These are phyloP conservation scores for Phyllosticta ampelicida DNA, from an alignment of 2,329 filamentous ascomycete genomes.

Conservation along the genomic window DNA sequence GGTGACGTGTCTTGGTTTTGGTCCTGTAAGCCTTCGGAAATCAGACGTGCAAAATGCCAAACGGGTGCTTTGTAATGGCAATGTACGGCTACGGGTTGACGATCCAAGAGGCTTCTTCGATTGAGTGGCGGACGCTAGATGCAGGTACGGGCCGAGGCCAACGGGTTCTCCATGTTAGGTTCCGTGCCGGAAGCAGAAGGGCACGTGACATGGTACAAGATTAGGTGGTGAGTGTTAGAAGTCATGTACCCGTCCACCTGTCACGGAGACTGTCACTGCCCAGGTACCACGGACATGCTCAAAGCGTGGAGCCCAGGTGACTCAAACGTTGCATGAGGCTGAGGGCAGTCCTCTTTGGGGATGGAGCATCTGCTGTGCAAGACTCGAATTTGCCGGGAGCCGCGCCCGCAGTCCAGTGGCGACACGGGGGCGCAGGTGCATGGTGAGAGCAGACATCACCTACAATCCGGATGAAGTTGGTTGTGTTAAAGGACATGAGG, in stretches of 20 bases:
- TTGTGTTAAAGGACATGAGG: too few relatives aligned
- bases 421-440: background rate
- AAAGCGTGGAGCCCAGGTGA: constrained; percentile 1
- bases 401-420: background rate
- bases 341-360: constrained; percentile 6
- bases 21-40: too few relatives aligned
- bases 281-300: background rate
- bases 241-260: too few relatives aligned
- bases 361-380: constrained; percentile 3
- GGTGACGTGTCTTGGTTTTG: too few relatives aligned
- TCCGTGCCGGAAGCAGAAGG: background rate
- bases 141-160: background rate
- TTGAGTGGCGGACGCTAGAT: background rate
- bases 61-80: too few relatives aligned
- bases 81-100: too few relatives aligned
- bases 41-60: too few relatives aligned
- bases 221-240: background rate
- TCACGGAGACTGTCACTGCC: too few relatives aligned
- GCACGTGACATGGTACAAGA: background rate
- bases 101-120: too few relatives aligned
- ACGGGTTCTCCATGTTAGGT: background rate
- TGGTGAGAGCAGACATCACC: background rate
- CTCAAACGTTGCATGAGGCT: constrained; percentile 8
- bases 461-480: too few relatives aligned
- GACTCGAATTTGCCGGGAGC: background rate